These are phyloP conservation scores for Theileria annulata DNA, from an alignment of 169 alveolate species.

Conservation along the genomic window DNA sequence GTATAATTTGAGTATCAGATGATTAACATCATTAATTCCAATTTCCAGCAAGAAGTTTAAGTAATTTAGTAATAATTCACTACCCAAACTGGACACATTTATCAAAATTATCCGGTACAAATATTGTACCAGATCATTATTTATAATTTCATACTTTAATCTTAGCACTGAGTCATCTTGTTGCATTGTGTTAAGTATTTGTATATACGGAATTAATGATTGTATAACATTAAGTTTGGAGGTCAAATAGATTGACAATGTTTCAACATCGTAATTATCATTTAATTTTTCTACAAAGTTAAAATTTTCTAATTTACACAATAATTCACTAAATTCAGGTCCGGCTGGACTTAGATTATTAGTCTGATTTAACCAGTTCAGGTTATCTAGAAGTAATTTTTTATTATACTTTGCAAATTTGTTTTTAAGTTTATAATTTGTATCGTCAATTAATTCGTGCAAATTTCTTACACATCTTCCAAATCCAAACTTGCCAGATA, in stretches of 20 bases:
- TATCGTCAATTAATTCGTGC: constrained; percentile 17
- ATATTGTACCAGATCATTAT: constrained; percentile 1
- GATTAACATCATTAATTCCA: neutral
- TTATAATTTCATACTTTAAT: neutral
- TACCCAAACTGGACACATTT: neutral
- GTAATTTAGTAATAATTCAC: neutral
- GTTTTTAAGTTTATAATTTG: constrained; percentile 15
- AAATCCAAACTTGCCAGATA: neutral
- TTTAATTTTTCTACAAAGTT: constrained; percentile 12
- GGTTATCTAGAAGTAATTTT: constrained; percentile 23
- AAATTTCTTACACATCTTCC: neutral
- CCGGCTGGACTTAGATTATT: neutral
- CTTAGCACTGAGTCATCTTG: neutral
- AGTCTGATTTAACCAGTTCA: constrained; percentile 23
- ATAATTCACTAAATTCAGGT: neutral
- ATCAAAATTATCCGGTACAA: neutral
- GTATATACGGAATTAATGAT: neutral
- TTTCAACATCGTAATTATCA: constrained; percentile 19
- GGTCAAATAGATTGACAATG: neutral
- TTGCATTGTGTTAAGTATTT: neutral
- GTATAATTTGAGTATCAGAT: neutral
- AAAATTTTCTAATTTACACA: constrained; percentile 31
- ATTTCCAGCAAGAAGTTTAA: neutral
- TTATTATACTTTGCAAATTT: neutral
- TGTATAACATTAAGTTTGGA: neutral